Base-by-base conservation (phyloP, 208 protist species). In the Trypanosoma brucei region DNA sequence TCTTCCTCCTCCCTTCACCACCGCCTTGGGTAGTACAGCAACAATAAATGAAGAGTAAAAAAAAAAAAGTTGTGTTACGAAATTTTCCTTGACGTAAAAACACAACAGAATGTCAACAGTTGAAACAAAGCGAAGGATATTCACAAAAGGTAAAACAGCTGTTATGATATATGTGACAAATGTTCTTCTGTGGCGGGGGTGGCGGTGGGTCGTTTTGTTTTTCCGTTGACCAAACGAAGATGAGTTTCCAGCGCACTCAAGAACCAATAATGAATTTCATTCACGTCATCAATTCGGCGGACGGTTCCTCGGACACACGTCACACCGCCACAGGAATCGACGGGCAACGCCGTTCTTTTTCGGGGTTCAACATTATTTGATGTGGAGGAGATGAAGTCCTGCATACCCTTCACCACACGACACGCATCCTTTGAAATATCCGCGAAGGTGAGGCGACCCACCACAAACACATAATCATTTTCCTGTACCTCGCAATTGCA, bases 241-340 rank as follows among this genome's bases (percentile, higher is more conserved):
- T 90, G 77, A 1, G 83, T 81, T 59, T 90, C 75, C 9, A 74
- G 44, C 3, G 79, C 83, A 8, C 59, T 66, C 0, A 90, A 69
- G 30, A 64, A 65, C 83, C 83, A 90, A 65, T 72, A 90, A 34
- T 80, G 51, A 42, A 78, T 70, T 60, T 86, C 83, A 54, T 84
- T 86, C 14, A 74, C 75, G 48, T 81, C 77, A 14, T 45, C 9
- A 22, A 85, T 57, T 5, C 75, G 30, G 31, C 74, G 78, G n/a
- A 65, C 64, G 2, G 45, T 45, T 51, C 79, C 83, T 33, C 75
- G 76, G 2, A 90, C 58, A 55, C 76, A 77, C 14, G 78, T 45
- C 6, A 55, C 37, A 34, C 68, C 56, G 5, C 59, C 38, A 35
- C n/a, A 22, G 2, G 31, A 46, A 31, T 6, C n/a, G 11, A 54